phyloP scores from a whole-genome alignment of 306 rosid genomes.

The Biancaea sappan region DNA sequence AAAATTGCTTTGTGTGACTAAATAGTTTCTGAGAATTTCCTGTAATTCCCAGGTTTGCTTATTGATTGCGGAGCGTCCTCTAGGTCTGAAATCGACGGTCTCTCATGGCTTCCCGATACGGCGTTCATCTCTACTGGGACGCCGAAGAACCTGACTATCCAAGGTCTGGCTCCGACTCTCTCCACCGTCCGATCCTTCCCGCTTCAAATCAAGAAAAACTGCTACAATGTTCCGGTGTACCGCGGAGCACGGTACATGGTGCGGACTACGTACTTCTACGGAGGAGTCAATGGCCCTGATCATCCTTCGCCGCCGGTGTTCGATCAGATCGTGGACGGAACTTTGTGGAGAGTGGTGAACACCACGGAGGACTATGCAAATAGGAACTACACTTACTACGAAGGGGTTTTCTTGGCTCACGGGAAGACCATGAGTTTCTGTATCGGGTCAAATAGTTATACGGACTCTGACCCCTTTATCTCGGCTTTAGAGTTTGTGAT shows the following conservation, averaged over 20 bases:
- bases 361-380: constrained; percentile 59
- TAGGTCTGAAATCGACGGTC: constrained; percentile 42
- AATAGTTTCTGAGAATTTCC: neutral
- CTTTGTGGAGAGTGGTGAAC: constrained; percentile 76
- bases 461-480: constrained; percentile 89
- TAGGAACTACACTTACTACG: constrained; percentile 54
- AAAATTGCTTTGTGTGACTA: neutral
- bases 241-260: constrained; percentile 68
- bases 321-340: constrained; percentile 91
- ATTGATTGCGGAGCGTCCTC: constrained; percentile 66
- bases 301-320: constrained; percentile 75
- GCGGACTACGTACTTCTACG: constrained; percentile 79
- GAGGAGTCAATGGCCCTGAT: constrained; percentile 53
- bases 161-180: constrained; percentile 42
- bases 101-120: constrained; percentile 61
- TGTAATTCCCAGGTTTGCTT: constrained; percentile 37
- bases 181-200: constrained; percentile 78
- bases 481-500: constrained; percentile 77
- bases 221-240: constrained; percentile 59
- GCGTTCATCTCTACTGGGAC: constrained; percentile 51
- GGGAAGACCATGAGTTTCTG: constrained; percentile 71
- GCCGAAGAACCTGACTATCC: constrained; percentile 41
- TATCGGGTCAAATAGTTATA: constrained; percentile 66
- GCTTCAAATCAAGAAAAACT: constrained; percentile 49
- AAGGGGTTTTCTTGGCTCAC: constrained; percentile 74